Base-by-base conservation (phyloP, 129 eudicot genomes). In the Flaveria ramosissima region DNA sequence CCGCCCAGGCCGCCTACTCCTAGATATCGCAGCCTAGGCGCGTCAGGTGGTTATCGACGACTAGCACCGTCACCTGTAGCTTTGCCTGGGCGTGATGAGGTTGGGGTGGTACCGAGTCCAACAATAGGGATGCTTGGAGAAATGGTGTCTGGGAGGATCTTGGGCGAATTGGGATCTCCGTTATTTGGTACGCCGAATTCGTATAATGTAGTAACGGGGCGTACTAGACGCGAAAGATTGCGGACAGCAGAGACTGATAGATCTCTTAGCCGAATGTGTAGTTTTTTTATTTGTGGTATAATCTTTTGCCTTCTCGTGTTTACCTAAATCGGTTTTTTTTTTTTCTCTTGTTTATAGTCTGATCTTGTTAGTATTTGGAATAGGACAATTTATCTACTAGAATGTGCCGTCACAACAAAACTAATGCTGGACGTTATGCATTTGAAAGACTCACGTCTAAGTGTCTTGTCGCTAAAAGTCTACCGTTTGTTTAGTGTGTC, bases 271-370 rank as follows among this genome's bases (percentile, higher is more conserved):
- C 83, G 97, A 77, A 60, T 92, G 1, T 83, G 52, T 27, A 59
- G 83, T 72, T 89, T 92, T 83, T 83, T 88, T 56, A 80, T 67
- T 55, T 92, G 96, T 79, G 88, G 86, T 70, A 52, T 86, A 24
- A 27, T 86, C n/a, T 78, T 92, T 60, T 89, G 93, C 51, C 90
- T 92, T 67, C 23, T 87, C 14, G 51, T 82, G 76, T 92, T 92
- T 76, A 36, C 52, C 1, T 76, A 16, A 50, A 47, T 76, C 6
- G 0, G 10, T 57, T 30, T 2, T 9, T 43, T 9, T 43, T 43
- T 10, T 11, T 45, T 1, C 2, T 53, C 16, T 17, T 55, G 0
- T 1, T 9, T 1, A 45, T 45, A 9, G 9, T 32, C 39, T 32
- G 39, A 32, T 32, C 39, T 32, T 32, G 4, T 32, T 32, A 32